These are phyloP conservation scores for Quercus aquifolioides DNA, from an alignment of 306 rosid genomes.

Conservation along the genomic window DNA sequence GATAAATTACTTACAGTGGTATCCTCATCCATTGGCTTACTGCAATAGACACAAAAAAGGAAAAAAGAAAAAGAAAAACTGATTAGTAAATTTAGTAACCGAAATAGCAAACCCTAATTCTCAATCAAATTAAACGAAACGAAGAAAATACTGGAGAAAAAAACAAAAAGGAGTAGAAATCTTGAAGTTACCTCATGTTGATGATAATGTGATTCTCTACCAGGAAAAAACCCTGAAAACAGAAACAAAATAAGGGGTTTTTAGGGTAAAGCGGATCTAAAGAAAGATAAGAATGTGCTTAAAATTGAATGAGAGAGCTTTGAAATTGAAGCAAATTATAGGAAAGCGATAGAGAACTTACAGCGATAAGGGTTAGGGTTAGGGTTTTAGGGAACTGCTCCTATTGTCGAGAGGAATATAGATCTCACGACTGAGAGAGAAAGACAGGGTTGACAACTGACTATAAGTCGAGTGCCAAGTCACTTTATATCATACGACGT, in stretches of 20 bases:
- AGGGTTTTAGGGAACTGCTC: not conserved
- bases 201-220: not conserved
- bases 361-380: not conserved
- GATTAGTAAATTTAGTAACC: not conserved
- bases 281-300: not conserved
- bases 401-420: not conserved
- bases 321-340: not conserved
- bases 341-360: not conserved
- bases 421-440: not conserved
- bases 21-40: constrained; percentile 4
- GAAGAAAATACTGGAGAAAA: not conserved
- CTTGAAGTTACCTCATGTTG: not conserved
- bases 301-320: too few relatives aligned
- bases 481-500: not conserved
- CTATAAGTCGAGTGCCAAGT: not conserved
- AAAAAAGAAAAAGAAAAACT: not conserved
- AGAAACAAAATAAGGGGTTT: not conserved
- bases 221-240: not conserved
- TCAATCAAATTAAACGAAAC: not conserved
- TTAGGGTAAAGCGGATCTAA: not conserved
- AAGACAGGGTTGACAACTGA: too few relatives aligned
- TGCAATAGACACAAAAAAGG: not conserved
- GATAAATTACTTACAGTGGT: not conserved
- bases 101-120: not conserved
- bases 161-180: not conserved